These are phyloP conservation scores for Arthrobotrys megalospora DNA, from an alignment of 2,329 filamentous ascomycete species.

Conservation along the genomic window DNA sequence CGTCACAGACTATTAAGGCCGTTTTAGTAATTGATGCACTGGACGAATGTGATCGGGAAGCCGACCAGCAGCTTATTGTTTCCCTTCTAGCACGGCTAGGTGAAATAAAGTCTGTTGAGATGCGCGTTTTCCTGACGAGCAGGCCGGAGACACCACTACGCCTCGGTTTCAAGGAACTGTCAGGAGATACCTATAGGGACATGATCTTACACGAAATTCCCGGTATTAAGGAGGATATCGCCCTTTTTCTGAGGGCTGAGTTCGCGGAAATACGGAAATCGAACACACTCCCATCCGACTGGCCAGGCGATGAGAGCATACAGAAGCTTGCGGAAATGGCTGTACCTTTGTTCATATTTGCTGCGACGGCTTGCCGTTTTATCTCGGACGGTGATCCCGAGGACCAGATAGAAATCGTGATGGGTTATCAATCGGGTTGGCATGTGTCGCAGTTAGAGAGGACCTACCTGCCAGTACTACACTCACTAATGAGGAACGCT, in stretches of 20 bases:
- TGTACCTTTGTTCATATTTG: constrained; percentile 64
- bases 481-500: neutral
- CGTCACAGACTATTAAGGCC: neutral
- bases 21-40: constrained; percentile 66
- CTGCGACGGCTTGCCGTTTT: constrained; percentile 64
- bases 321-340: constrained; percentile 61
- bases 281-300: constrained; percentile 30
- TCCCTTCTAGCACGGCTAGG: constrained; percentile 52
- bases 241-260: constrained; percentile 60
- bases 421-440: constrained; percentile 20
- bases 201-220: constrained; percentile 50
- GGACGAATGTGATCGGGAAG: constrained; percentile 66
- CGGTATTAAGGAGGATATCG: constrained; percentile 65
- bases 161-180: constrained; percentile 58
- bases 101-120: constrained; percentile 41
- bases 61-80: constrained; percentile 65
- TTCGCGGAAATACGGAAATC: constrained; percentile 56
- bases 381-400: constrained; percentile 41
- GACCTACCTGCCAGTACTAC: constrained; percentile 28
- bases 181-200: constrained; percentile 43
- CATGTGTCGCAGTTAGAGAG: neutral
- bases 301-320: constrained; percentile 61
- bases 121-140: constrained; percentile 63
- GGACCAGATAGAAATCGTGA: neutral
- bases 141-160: constrained; percentile 62